phyloP scores from a whole-genome alignment of 495 filamentous ascomycete species.

The Cudoniella acicularis region DNA sequence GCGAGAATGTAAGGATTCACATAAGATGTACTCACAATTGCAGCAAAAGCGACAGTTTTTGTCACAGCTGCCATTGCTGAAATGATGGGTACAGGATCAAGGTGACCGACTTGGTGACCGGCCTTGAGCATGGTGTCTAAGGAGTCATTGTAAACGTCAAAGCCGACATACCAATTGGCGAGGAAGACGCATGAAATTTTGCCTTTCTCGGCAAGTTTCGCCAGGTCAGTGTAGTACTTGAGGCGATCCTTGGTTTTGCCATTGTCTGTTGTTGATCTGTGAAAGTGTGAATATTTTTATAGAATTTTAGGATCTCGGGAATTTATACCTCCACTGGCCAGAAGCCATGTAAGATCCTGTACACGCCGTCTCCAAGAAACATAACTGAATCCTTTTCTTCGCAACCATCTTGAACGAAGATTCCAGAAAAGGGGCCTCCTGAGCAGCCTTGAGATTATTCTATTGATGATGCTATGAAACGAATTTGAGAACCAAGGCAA shows the following conservation, averaged over 20 bases:
- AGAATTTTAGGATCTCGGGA: not conserved
- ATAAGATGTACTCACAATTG: not conserved
- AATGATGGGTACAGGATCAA: slow-evolving; percentile 4
- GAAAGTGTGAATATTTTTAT: slow-evolving; percentile 8
- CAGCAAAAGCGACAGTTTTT: not conserved
- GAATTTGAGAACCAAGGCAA: no score
- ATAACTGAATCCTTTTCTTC: slow-evolving; percentile 42
- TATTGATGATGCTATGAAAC: no score
- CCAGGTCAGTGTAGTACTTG: slow-evolving; percentile 1
- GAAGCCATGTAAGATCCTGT: slow-evolving; percentile 39
- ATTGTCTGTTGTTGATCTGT: slow-evolving; percentile 16
- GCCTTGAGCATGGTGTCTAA: slow-evolving; percentile 41
- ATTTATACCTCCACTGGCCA: slow-evolving; percentile 41
- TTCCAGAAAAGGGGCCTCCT: no score
- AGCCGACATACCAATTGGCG: slow-evolving; percentile 50
- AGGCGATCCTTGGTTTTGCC: not conserved
- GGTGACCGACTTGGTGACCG: not conserved
- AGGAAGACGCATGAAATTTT: slow-evolving; percentile 43
- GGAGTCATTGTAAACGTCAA: slow-evolving; percentile 31
- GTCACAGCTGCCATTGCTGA: slow-evolving; percentile 11
- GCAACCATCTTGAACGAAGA: slow-evolving; percentile 23
- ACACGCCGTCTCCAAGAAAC: slow-evolving; percentile 45
- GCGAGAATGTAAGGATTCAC: slow-evolving; percentile 5
- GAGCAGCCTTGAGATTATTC: not conserved
- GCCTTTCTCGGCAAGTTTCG: slow-evolving; percentile 4